Conservation (phyloP, 192 early-diverging fungal species). For the Blastocladiella britannica region DNA sequence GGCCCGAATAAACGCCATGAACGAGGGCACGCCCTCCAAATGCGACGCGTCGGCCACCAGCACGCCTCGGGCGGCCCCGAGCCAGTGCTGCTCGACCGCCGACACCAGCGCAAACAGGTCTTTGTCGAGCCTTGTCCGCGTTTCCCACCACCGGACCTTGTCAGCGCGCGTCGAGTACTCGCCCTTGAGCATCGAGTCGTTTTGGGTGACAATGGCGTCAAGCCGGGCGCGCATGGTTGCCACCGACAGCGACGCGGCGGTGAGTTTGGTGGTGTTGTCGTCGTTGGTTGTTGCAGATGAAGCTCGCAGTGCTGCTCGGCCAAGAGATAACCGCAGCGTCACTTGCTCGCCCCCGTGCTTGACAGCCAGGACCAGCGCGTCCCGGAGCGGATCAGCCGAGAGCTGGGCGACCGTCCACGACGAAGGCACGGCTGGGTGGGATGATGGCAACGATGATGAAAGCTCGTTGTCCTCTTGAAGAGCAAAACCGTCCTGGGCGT, state of each 20-base stretch:
- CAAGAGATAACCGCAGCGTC: background rate
- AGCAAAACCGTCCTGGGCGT: background rate
- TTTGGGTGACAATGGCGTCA: conserved; percentile 1
- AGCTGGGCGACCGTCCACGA: background rate
- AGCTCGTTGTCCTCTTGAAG: background rate
- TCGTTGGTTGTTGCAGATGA: background rate
- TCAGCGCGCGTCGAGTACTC: conserved; percentile 29
- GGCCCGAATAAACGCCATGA: too few species aligned
- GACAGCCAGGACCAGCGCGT: background rate
- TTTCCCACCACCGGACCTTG: conserved; percentile 65
- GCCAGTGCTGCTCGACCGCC: conserved; percentile 56
- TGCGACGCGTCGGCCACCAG: background rate
- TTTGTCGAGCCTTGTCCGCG: conserved; percentile 44
- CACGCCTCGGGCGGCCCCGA: conserved; percentile 43
- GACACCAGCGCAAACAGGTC: conserved; percentile 38
- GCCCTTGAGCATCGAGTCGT: conserved; percentile 37
- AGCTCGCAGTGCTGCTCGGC: background rate
- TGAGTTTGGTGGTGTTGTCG: too few species aligned
- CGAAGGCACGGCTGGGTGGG: background rate
- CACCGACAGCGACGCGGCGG: background rate
- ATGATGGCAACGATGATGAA: too few species aligned
- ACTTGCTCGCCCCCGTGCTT: background rate
- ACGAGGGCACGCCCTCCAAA: too few species aligned
- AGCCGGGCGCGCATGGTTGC: background rate
- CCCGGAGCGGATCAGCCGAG: background rate